Evolutionary conservation across 208 protist genomes (phyloP).

Genomic region (Trypanosomatidae sp.): DNA sequence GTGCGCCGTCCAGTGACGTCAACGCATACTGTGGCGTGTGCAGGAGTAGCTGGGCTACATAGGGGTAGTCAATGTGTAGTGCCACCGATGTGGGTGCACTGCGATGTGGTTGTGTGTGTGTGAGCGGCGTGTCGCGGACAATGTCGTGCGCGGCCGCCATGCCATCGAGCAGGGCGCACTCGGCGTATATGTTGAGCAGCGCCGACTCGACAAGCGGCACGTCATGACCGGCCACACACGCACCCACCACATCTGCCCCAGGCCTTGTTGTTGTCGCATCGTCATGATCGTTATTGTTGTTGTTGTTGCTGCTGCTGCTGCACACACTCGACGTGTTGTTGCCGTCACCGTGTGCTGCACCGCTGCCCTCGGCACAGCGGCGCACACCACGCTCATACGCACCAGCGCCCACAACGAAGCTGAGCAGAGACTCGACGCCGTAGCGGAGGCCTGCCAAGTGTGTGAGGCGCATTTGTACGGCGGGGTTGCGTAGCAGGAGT

Average conservation of each 20-base stretch:
- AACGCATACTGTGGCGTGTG: conserved; percentile 27
- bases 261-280: background rate
- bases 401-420: conserved; percentile 35
- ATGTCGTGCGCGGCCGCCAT: conserved; percentile 33
- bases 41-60: conserved; percentile 26
- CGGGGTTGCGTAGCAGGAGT: conserved; percentile 47
- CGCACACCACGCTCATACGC: conserved; percentile 9
- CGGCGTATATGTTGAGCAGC: conserved; percentile 41
- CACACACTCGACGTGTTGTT: too few relatives aligned
- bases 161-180: conserved; percentile 34
- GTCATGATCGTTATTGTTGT: too few relatives aligned
- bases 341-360: background rate
- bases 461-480: conserved; percentile 46
- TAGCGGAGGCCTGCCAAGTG: conserved; percentile 48
- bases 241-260: conserved; percentile 1
- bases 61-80: conserved; percentile 72
- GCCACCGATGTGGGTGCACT: conserved; percentile 18
- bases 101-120: conserved; percentile 20
- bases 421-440: conserved; percentile 31
- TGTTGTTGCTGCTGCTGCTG: too few relatives aligned
- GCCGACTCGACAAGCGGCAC: conserved; percentile 38
- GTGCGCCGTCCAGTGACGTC: conserved; percentile 11
- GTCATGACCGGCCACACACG: conserved; percentile 5
- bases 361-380: background rate
- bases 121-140: conserved; percentile 18